Percentiles rank a stretch among this genome's conserved stretches.
phyloP scores from a whole-genome alignment of 23 red algal genomes.

The Porphyridium purpureum region DNA sequence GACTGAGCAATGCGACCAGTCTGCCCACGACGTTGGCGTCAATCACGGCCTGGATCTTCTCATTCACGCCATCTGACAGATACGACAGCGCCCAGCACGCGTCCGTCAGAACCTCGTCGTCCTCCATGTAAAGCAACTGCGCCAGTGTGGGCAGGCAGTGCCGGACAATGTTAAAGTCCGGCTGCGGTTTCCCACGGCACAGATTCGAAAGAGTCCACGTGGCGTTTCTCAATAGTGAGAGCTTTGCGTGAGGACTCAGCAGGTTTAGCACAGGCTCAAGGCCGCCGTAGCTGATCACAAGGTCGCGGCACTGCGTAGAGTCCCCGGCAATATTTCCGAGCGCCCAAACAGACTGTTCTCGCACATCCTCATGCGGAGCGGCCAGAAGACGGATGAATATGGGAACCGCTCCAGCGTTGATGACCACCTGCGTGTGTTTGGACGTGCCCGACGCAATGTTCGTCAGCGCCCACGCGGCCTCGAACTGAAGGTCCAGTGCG shows the following conservation, averaged over 20 bases:
- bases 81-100: constrained; percentile 95
- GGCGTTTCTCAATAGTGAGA: constrained; percentile 87
- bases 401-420: constrained; percentile 71
- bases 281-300: constrained; percentile 63
- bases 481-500: constrained; percentile 79
- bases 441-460: constrained; percentile 95
- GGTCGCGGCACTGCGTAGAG: constrained; percentile 62
- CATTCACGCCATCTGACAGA: constrained; percentile 59
- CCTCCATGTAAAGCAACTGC: constrained; percentile 49
- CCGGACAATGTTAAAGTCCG: constrained; percentile 51
- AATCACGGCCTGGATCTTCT: constrained; percentile 68
- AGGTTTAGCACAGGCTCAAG: constrained; percentile 64
- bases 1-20: constrained; percentile 69
- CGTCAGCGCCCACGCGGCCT: constrained; percentile 91
- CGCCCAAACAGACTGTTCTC: constrained; percentile 96
- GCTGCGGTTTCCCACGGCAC: constrained; percentile 83
- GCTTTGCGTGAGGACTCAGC: constrained; percentile 47
- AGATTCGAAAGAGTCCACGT: constrained; percentile 94
- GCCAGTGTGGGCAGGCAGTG: constrained; percentile 56
- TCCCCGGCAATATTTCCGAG: constrained; percentile 97
- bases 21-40: constrained; percentile 61
- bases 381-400: constrained; percentile 68
- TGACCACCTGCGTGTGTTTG: constrained; percentile 72
- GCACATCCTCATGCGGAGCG: constrained; percentile 82
- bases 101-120: constrained; percentile 95